phyloP scores from a whole-genome alignment of 306 rosid genomes.

The Cyamopsis tetragonoloba region DNA sequence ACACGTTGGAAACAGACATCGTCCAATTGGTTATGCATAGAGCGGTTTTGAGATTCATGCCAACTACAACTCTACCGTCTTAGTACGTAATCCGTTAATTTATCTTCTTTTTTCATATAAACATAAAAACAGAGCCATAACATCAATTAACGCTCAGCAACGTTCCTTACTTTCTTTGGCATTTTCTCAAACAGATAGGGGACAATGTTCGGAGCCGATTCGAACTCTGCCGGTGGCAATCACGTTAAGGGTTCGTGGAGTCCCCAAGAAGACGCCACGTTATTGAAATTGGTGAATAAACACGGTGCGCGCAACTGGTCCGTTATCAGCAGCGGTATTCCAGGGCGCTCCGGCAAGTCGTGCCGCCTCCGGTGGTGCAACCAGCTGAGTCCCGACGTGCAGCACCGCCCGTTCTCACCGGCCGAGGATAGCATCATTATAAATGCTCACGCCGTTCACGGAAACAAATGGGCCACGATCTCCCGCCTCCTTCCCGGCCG shows the following conservation, averaged over 20 bases:
- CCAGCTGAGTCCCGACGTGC: conserved; percentile 87
- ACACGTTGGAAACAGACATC: conserved; percentile 25
- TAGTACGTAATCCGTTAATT: neutral
- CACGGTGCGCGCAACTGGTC: conserved; percentile 88
- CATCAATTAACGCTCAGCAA: too few relatives aligned
- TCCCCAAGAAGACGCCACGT: conserved; percentile 67
- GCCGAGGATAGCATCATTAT: conserved; percentile 59
- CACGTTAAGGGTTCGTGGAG: conserved; percentile 85
- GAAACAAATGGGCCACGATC: conserved; percentile 96
- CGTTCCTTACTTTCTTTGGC: neutral
- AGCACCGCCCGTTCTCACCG: conserved; percentile 74
- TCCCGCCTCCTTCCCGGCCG: conserved; percentile 82
- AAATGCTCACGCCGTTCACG: conserved; percentile 65
- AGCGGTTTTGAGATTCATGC: conserved; percentile 61
- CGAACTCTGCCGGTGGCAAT: neutral
- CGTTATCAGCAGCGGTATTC: conserved; percentile 60
- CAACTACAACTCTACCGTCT: conserved; percentile 29
- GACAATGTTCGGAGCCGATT: neutral
- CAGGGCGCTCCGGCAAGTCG: conserved; percentile 85
- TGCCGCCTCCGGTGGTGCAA: conserved; percentile 90
- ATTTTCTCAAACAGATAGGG: conserved; percentile 16
- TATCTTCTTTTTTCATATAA: neutral
- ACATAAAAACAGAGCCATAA: neutral
- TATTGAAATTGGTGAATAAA: conserved; percentile 48
- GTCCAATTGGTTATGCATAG: conserved; percentile 30